Evolutionary conservation across 2,329 filamentous ascomycete genomes (phyloP), one percentile per base, ranked within the genome.

Genomic region (Exophiala sp.): DNA sequence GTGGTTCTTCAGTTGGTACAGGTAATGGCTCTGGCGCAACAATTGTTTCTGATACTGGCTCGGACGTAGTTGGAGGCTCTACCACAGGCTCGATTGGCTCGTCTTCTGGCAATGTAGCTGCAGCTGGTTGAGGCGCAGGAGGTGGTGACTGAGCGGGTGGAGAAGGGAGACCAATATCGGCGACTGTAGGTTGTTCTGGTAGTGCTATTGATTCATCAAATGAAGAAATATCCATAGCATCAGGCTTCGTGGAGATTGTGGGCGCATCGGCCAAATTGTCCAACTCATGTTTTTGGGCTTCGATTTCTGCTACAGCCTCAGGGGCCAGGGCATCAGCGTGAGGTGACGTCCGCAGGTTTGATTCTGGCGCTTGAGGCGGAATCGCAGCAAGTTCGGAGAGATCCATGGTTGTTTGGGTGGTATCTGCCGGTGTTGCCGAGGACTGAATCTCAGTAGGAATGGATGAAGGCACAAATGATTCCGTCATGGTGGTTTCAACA

Each of bases 121-220:
- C 69, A 18, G 68, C 68, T 39, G 70, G 63, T 42, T 72, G 65
- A 8, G 68, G 66, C 41, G 68, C 50, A 12, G 58, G 57, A 38
- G 60, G 56, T 7, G 61, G 48, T 16, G 60, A 60, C 45, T 68
- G 63, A 8, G 64, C 52, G 4, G 58, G 61, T 36, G 60, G 55
- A 33, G 60, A 55, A 1, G 54, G 58, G 16, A 60, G 49, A 35
- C 57, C 60, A 47, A 49, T 59, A 40, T 59, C 50, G 14, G 43
- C 54, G 29, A 51, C 44, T 21, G 54, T 32, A 3, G 46, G 18
- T 34, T 52, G 47, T 9, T 54, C 44, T 18, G 33, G 18, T 8
- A 39, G 18, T 8, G 41, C 36, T 8, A 34, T 35, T 11, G 43
- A 39, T 16, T 24, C 47, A 29, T 41, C 20, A 8, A 44, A 46